Conservation (phyloP, 768 basidiomycete species). For the Ramaria rubella region DNA sequence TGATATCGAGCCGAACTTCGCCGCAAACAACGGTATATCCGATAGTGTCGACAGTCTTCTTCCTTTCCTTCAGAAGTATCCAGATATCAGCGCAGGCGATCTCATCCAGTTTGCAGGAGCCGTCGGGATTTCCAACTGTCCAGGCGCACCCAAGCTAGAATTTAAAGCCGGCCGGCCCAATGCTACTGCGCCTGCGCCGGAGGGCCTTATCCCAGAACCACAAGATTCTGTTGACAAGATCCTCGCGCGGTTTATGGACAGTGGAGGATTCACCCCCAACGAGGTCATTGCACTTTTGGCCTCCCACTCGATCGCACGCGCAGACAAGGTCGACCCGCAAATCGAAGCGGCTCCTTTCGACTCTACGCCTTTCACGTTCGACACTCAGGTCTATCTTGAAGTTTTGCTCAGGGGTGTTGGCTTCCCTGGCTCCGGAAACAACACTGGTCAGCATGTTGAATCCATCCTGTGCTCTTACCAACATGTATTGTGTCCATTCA, state of each 20-base stretch:
- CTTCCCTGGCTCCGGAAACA: constrained; percentile 28
- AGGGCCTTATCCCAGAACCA: constrained; percentile 9
- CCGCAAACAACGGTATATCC: constrained; percentile 6
- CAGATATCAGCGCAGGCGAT: constrained; percentile 4
- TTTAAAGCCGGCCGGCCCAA: constrained; percentile 5
- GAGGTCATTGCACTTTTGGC: constrained; percentile 23
- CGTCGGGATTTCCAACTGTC: constrained; percentile 9
- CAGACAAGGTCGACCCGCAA: constrained; percentile 21
- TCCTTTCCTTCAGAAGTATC: constrained; percentile 9
- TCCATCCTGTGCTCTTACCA: background rate
- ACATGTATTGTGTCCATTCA: background rate
- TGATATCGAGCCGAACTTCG: constrained; percentile 10
- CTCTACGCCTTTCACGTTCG: no score
- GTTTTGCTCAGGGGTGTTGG: constrained; percentile 18
- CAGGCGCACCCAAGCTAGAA: background rate
- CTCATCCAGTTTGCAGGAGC: constrained; percentile 8
- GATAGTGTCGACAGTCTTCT: constrained; percentile 7
- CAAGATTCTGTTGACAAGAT: constrained; percentile 19
- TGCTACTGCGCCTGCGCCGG: constrained; percentile 6
- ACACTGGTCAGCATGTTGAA: constrained; percentile 27
- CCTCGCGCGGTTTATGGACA: constrained; percentile 20
- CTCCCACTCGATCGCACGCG: constrained; percentile 21
- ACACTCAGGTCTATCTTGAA: constrained; percentile 21
- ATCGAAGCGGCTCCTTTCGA: constrained; percentile 22
- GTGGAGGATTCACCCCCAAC: constrained; percentile 18